Evolutionary conservation across 2,329 filamentous ascomycete genomes (phyloP).

Genomic region (Stachybotrys echinatus): DNA sequence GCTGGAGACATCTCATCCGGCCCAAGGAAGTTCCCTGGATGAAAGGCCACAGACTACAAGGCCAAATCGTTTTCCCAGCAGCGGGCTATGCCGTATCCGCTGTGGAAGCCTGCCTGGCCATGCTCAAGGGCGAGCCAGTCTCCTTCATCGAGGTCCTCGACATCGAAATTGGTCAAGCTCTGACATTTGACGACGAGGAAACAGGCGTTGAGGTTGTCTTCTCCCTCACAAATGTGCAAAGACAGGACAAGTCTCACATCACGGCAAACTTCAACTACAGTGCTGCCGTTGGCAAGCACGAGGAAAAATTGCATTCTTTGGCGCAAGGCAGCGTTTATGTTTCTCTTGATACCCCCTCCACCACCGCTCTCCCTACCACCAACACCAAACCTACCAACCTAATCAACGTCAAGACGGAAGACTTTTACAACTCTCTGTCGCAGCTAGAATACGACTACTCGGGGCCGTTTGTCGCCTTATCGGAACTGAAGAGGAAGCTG

Average conservation of each 20-base stretch:
- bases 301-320: not conserved
- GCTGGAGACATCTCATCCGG: slow-evolving; percentile 12
- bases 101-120: slow-evolving; percentile 13
- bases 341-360: not conserved
- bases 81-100: slow-evolving; percentile 28
- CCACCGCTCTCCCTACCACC: not conserved
- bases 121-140: not conserved
- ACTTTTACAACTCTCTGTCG: not conserved
- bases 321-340: not conserved
- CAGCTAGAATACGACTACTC: not conserved
- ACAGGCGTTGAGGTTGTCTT: not conserved
- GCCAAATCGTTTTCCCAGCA: slow-evolving; percentile 28
- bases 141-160: not conserved
- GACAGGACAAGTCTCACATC: not conserved
- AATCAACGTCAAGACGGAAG: not conserved
- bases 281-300: not conserved
- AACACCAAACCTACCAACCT: not conserved
- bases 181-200: not conserved
- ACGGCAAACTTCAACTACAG: not conserved
- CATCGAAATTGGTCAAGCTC: not conserved
- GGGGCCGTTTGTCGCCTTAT: not conserved
- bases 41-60: slow-evolving; percentile 22
- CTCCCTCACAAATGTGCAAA: not conserved
- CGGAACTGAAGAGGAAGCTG: not conserved
- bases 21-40: slow-evolving; percentile 26